Base-by-base conservation (phyloP, 257 asterid species). In the Orobanche coerulescens region DNA sequence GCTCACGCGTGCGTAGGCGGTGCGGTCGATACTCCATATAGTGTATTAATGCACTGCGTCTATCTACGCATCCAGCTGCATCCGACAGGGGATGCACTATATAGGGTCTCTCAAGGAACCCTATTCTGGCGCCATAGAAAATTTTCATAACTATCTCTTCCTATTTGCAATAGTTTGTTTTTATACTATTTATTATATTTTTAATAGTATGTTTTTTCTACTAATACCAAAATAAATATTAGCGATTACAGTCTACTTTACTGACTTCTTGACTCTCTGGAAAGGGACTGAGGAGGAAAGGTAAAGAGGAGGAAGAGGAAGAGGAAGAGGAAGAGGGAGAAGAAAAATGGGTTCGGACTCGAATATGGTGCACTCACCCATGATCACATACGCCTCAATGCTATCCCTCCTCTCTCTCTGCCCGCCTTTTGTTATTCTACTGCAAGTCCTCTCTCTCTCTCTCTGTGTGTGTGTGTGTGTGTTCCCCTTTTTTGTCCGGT, bases 341-440 rank as follows among this genome's bases (percentile, higher is more conserved):
- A 58, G 48, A 56, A 50, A 7, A 24, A 89, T 89, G 95, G 94
- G 61, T 57, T 60, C 88, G 44, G 87, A 78, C 15, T 64, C 88
- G 65, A 82, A 78, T 56, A 73, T 74, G 81, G 98, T 81, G 3
- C 98, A 88, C 75, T 71, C 95, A 5, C 94, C 95, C 12, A 15
- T 78, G 58, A 53, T 91, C 57, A 88, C 98, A n/a, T 91, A 91
- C 54, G 78, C 72, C 11, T 91, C 98, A 54, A 79, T 91, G 88
- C 77, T 91, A 24, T 78, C 95, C 25, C 88, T 91, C 36, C 94
- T 88, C 50, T 62, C 94, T 48, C 69, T 82, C 56, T 86, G 95
- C 70, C 98, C 96, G 37, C 98, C 98, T 42, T 91, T 91, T 64
- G 98, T 88, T 26, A 88, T 91, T 79, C 92, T 91, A 9, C 71